phyloP scores from a whole-genome alignment of 2,329 filamentous ascomycete species.

The Fusarium xylarioides region DNA sequence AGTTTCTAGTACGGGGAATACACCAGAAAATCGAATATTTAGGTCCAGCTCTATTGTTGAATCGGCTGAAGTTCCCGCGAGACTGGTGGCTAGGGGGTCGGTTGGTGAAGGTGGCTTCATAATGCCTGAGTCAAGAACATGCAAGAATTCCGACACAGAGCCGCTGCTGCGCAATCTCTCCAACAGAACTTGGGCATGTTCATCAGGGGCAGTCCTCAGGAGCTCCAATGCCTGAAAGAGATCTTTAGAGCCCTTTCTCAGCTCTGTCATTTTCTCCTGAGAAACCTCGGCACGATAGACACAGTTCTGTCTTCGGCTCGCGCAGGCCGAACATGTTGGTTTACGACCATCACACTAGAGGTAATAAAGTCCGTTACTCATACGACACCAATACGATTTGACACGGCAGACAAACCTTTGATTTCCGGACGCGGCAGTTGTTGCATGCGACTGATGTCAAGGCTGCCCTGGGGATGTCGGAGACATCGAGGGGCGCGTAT shows the following conservation, averaged over 20 bases:
- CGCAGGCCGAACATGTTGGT: conserved; percentile 17
- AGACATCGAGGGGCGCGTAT: conserved; percentile 2
- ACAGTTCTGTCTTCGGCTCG: conserved; percentile 15
- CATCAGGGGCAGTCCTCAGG: not conserved
- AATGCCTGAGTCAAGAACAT: not conserved
- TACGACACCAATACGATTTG: too few relatives aligned
- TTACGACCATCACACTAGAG: conserved; percentile 19
- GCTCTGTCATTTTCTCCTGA: conserved; percentile 9
- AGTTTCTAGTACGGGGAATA: not conserved
- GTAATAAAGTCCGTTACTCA: not conserved
- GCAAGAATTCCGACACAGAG: conserved; percentile 9
- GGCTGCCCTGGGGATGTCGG: not conserved
- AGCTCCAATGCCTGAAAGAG: conserved; percentile 10
- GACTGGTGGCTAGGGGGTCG: not conserved
- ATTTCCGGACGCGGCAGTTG: conserved; percentile 13
- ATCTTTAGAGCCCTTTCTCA: conserved; percentile 2
- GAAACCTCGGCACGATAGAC: conserved; percentile 17
- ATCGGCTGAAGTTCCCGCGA: not conserved
- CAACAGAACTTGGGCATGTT: not conserved
- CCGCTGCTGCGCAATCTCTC: not conserved
- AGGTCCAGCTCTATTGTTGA: not conserved
- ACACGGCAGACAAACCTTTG: conserved; percentile 2
- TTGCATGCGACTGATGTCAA: conserved; percentile 24
- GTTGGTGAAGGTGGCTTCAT: not conserved
- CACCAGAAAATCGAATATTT: conserved; percentile 3